Evolutionary conservation across 2,329 filamentous ascomycete species (phyloP), one percentile per base, ranked within the genome.

Genomic region (Epichloe hybrida): DNA sequence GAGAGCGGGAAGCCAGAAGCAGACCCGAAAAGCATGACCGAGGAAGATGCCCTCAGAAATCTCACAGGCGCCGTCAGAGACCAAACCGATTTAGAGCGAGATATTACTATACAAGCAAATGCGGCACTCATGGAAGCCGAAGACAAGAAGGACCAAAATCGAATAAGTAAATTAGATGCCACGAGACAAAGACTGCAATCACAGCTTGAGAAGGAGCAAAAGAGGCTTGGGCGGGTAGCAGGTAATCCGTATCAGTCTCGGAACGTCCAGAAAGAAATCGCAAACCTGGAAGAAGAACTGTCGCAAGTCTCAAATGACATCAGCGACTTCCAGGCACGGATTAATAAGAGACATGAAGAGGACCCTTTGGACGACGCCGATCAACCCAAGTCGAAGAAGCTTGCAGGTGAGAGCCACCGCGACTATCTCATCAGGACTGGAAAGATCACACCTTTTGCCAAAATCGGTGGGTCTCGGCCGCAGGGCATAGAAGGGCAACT

Each of bases 401-500:
- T 91, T 51, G 81, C 86, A 1, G 86, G 86, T 53, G 93, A 97
- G 69, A 88, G 79, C 23, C 82, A 88, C 54, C 80, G 90, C 48
- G 90, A 95, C 45, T 98, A 86, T 63, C 77, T 98, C 45, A 93
- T 98, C 46, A 82, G 93, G 31, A 98, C 91, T 0, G 93, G 93
- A 54, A 97, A 97, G 69, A 97, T 98, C 58, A 98, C 93, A 0
- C 93, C 93, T 0, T 98, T 98, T 61, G 86, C 89, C 7, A 86
- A 84, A 55, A 78, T 95, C 58, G 81, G 81, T 27, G 75, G 79
- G 13, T 74, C 79, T n/a, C 70, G 81, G 2, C 74, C 74, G 3
- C 72, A 79, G 31, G 80, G 77, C 3, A 74, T 81, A 3, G 75
- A 83, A 43, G 84, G 84, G 2, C 83, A 83, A 53, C 72, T 95